phyloP scores from a whole-genome alignment of 2,329 filamentous ascomycete species.

The Myriosclerotinia curreyana region DNA sequence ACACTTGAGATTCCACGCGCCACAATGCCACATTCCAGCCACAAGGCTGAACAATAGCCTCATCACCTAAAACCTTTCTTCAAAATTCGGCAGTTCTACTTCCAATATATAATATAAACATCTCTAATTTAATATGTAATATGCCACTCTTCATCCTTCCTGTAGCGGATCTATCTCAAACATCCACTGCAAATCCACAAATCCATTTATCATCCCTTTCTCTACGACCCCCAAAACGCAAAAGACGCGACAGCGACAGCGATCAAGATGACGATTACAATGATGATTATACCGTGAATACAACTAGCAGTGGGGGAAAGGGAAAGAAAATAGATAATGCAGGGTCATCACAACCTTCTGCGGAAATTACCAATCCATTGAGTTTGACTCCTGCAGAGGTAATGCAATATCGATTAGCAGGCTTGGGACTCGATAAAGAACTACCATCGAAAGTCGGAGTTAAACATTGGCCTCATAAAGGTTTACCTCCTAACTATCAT shows the following conservation, averaged over 20 bases:
- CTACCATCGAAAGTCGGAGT: constrained; percentile 38
- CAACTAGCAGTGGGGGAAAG: neutral
- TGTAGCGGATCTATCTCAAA: constrained; percentile 25
- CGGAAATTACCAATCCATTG: constrained; percentile 49
- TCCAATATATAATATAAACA: no score
- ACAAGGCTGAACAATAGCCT: constrained; percentile 10
- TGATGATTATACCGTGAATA: constrained; percentile 8
- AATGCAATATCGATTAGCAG: constrained; percentile 53
- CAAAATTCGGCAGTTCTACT: neutral
- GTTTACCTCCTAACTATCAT: constrained; percentile 34
- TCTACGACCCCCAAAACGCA: constrained; percentile 23
- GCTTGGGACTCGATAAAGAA: constrained; percentile 48
- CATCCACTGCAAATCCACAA: constrained; percentile 20
- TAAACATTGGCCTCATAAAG: constrained; percentile 53
- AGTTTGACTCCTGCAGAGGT: constrained; percentile 53
- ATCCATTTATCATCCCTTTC: constrained; percentile 25
- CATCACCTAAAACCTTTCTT: neutral
- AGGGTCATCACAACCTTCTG: constrained; percentile 5
- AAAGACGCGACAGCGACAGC: constrained; percentile 8
- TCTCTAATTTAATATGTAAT: neutral
- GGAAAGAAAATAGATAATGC: neutral
- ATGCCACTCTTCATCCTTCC: constrained; percentile 36
- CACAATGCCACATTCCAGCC: neutral
- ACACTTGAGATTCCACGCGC: neutral
- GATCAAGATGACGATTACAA: neutral